These are phyloP conservation scores for Globisporangium acanthophoron DNA, from an alignment of 352 stramenopile species.

Conservation along the genomic window DNA sequence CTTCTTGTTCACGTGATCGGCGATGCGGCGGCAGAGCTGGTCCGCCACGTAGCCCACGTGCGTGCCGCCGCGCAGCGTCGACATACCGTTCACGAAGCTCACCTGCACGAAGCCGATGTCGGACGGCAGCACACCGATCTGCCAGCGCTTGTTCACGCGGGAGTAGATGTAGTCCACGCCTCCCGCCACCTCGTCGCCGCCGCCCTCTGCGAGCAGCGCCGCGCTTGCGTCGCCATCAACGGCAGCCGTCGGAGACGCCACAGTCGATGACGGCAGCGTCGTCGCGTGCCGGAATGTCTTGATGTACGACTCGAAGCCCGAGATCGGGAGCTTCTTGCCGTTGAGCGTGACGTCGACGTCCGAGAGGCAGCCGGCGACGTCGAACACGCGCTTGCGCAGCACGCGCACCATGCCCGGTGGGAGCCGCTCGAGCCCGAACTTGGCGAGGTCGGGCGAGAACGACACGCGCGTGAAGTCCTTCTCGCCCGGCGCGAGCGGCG, in stretches of 20 bases:
- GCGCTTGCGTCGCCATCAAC: not conserved
- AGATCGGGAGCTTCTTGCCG: constrained; percentile 77
- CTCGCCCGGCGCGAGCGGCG: constrained; percentile 65
- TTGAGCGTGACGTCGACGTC: constrained; percentile 93
- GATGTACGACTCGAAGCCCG: constrained; percentile 97
- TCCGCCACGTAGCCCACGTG: constrained; percentile 92
- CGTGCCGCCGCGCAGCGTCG: constrained; percentile 93
- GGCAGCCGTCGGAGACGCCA: no score
- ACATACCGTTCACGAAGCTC: constrained; percentile 99
- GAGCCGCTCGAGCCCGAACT: constrained; percentile 95
- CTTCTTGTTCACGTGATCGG: constrained; percentile 96
- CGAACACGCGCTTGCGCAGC: constrained; percentile 96
- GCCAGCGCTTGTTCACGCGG: constrained; percentile 93
- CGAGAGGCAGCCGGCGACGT: constrained; percentile 96
- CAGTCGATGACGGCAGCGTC: constrained; percentile 13
- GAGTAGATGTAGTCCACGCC: constrained; percentile 89
- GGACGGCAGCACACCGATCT: constrained; percentile 90
- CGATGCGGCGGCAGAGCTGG: constrained; percentile 82
- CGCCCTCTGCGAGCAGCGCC: constrained; percentile 9
- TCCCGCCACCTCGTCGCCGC: constrained; percentile 63
- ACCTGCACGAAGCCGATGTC: constrained; percentile 95
- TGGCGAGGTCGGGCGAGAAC: constrained; percentile 95
- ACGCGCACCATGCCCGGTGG: constrained; percentile 92
- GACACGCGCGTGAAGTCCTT: constrained; percentile 97
- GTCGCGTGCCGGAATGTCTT: constrained; percentile 79